A percentile compares a stretch with the other conserved stretches of the same genome.
phyloP scores from a whole-genome alignment of 768 basidiomycete species.

The Porphyrellus cyaneotinctus region DNA sequence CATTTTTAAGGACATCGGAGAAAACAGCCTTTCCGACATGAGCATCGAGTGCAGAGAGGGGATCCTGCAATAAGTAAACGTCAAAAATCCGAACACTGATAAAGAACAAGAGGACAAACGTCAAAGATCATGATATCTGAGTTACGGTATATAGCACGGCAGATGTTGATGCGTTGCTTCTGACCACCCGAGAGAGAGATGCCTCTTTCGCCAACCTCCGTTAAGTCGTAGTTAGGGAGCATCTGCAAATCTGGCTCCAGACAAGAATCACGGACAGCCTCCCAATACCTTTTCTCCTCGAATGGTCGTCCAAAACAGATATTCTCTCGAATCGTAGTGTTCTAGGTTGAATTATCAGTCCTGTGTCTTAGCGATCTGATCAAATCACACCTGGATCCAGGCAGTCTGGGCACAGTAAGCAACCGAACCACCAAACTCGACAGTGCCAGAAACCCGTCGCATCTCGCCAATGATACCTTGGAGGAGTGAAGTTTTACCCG shows the following conservation, averaged over 20 bases:
- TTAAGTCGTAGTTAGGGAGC: slow-evolving; percentile 72
- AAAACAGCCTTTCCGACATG: slow-evolving; percentile 89
- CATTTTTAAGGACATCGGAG: slow-evolving; percentile 72
- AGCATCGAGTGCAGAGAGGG: slow-evolving; percentile 87
- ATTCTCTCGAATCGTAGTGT: slow-evolving; percentile 85
- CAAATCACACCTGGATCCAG: slow-evolving; percentile 70
- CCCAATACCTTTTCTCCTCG: slow-evolving; percentile 80
- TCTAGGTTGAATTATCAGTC: slow-evolving; percentile 34
- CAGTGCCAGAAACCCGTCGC: slow-evolving; percentile 60
- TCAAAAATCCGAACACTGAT: not conserved
- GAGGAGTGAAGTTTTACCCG: slow-evolving; percentile 56
- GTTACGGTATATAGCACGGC: slow-evolving; percentile 81
- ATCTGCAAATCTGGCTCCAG: slow-evolving; percentile 77
- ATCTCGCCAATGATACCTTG: slow-evolving; percentile 83
- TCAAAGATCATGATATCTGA: slow-evolving; percentile 88
- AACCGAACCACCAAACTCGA: slow-evolving; percentile 71
- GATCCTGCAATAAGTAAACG: slow-evolving; percentile 46
- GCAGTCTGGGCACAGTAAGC: slow-evolving; percentile 84
- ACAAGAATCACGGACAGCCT: slow-evolving; percentile 71
- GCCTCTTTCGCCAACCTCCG: slow-evolving; percentile 83
- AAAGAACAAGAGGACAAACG: slow-evolving; percentile 20
- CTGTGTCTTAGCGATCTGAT: not conserved
- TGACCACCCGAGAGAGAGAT: slow-evolving; percentile 86
- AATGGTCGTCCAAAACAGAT: slow-evolving; percentile 84
- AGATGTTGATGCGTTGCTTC: slow-evolving; percentile 79